These are phyloP conservation scores for Suillus ampliporus DNA, from an alignment of 768 basidiomycete genomes.

Conservation along the genomic window DNA sequence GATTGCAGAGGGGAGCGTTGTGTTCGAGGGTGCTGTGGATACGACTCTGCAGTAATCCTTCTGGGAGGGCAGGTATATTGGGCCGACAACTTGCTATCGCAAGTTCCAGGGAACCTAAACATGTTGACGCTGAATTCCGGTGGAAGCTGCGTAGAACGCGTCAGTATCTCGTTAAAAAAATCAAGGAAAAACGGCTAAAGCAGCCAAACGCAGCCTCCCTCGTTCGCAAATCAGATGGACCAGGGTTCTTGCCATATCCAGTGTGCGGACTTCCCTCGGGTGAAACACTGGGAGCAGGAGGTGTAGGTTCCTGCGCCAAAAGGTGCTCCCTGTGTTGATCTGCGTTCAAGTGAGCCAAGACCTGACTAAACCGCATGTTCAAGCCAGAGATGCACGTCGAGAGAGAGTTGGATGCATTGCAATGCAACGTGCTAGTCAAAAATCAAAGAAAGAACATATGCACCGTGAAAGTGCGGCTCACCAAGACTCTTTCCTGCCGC, in stretches of 20 bases:
- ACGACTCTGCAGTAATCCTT: slow-evolving; percentile 27
- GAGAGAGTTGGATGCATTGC: slow-evolving; percentile 35
- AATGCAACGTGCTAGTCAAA: too few relatives aligned
- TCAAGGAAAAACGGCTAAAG: background rate
- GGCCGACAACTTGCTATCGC: slow-evolving; percentile 24
- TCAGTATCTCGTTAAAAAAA: background rate
- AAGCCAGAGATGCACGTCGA: slow-evolving; percentile 37
- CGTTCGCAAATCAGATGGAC: too few relatives aligned
- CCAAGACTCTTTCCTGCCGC: slow-evolving; percentile 38
- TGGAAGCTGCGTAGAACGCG: background rate
- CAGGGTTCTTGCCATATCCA: too few relatives aligned
- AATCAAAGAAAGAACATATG: slow-evolving; percentile 17
- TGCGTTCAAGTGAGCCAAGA: slow-evolving; percentile 29
- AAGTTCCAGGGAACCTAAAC: slow-evolving; percentile 28
- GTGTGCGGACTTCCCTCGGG: too few relatives aligned
- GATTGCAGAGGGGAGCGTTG: slow-evolving; percentile 18
- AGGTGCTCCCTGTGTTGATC: slow-evolving; percentile 28
- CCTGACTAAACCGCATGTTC: slow-evolving; percentile 39
- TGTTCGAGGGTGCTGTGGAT: slow-evolving; percentile 22
- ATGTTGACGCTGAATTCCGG: slow-evolving; percentile 12
- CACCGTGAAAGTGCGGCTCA: slow-evolving; percentile 21
- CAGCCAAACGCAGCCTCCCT: too few relatives aligned
- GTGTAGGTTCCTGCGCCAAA: slow-evolving; percentile 34
- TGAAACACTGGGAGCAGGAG: slow-evolving; percentile 50
- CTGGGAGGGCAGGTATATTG: slow-evolving; percentile 26